Evolutionary conservation across 371 early-diverging fungal genomes (phyloP).

Genomic region (Circinella minor): DNA sequence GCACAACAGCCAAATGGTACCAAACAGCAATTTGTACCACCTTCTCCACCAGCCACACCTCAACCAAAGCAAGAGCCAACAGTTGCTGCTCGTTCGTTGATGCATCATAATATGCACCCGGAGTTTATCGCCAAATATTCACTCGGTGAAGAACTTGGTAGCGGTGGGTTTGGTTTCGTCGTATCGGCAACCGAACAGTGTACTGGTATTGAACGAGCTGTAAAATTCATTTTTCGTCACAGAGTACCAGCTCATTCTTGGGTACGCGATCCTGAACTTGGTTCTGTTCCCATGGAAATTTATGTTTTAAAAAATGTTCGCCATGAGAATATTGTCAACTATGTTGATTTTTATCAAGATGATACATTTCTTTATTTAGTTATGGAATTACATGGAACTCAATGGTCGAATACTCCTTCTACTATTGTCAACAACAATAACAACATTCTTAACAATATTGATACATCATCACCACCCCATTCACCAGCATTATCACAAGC

Average conservation of each 20-base stretch:
- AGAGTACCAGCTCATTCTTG: conserved; percentile 68
- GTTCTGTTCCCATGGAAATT: conserved; percentile 78
- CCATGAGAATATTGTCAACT: conserved; percentile 75
- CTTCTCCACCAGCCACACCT: conserved; percentile 35
- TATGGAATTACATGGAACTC: conserved; percentile 81
- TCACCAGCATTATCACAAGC: conserved; percentile 38
- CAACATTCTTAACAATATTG: not conserved
- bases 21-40: conserved; percentile 10
- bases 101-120: conserved; percentile 46
- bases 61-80: conserved; percentile 35
- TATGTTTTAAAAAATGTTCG: conserved; percentile 69
- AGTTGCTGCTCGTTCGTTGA: conserved; percentile 50
- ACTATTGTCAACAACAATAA: not conserved
- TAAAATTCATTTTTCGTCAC: conserved; percentile 78
- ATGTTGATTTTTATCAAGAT: conserved; percentile 71
- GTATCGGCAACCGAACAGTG: conserved; percentile 62
- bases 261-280: conserved; percentile 65
- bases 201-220: conserved; percentile 69
- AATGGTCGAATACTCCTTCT: conserved; percentile 48
- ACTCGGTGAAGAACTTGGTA: conserved; percentile 73
- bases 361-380: conserved; percentile 70
- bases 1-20: conserved; percentile 8
- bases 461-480: conserved; percentile 5
- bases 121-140: conserved; percentile 59
- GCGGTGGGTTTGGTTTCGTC: conserved; percentile 85